Evolutionary conservation across 345 rosid species (phyloP), one percentile per base, ranked within the genome.

Genomic region (Microcos paniculata): DNA sequence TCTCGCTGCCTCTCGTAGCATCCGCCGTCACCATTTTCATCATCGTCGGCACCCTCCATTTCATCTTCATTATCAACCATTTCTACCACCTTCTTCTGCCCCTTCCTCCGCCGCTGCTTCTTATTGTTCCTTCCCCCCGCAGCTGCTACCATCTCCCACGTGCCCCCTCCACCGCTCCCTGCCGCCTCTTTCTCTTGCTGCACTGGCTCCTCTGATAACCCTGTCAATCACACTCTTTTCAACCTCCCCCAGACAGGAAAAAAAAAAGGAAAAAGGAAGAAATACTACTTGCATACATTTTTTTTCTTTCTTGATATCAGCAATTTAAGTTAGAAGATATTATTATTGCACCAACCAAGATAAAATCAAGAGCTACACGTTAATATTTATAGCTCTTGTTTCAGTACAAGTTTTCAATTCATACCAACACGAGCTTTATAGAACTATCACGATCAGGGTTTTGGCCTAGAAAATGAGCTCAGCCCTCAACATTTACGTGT

Each of bases 171-270:
- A 14, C 85, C 88, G 73, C 88, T 87, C 61, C 93, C 90, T 10
- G 86, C 92, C 72, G 90, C 88, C 73, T 89, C 91, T 49, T 82
- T 85, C 70, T 87, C 90, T 66, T 90, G 97, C 79, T 88, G 92
- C 72, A 84, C 92, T 35, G 89, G 96, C 79, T 96, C 99, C 78
- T 92, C 95, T 4, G 98, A 93, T 57, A 96, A 81, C 48, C 98
- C 96, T 94, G 86, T 35, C 82, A 82, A 75, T 30, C 24, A 35
- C 69, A 52, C 45, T 42, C 52, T 52, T 48, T 52, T 52, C 57
- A 52, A 68, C 30, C 61, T 18, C 13, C n/a, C 70, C 66, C 40
- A 35, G 59, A 28, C 21, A 59, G 28, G 5, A 35, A n/a, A 7
- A 40, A 45, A 15, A 6, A 46, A 24, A 35, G n/a, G 14, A 64